Percentiles rank a stretch among this genome's conserved stretches.
phyloP scores from a whole-genome alignment of 257 asterid species.

The Solanum gracilifrons region DNA sequence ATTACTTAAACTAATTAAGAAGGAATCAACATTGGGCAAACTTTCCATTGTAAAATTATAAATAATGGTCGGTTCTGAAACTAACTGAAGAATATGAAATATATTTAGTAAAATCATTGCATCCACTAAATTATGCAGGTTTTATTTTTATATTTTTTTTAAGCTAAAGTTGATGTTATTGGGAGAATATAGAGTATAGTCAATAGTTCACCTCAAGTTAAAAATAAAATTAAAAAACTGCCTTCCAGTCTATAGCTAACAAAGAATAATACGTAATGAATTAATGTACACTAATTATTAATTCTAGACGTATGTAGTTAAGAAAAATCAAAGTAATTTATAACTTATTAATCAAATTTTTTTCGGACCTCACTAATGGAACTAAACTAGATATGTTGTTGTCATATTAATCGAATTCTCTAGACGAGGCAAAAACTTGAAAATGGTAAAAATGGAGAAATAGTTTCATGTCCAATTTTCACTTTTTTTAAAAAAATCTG shows the following conservation, averaged over 20 bases:
- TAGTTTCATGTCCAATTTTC: neutral
- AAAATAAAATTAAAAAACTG: neutral
- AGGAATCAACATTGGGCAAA: neutral
- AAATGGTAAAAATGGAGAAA: neutral
- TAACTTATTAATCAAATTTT: neutral
- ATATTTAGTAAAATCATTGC: neutral
- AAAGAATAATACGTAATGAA: neutral
- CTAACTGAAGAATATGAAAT: neutral
- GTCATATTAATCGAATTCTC: neutral
- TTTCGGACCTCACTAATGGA: accelerated
- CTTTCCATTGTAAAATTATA: neutral
- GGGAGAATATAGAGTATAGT: neutral
- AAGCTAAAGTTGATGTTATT: neutral
- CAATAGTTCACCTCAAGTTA: neutral
- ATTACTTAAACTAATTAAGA: neutral
- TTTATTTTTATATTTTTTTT: neutral
- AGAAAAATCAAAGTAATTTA: neutral
- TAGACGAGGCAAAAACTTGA: neutral
- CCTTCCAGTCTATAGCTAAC: neutral
- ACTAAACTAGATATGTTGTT: neutral
- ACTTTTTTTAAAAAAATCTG: neutral
- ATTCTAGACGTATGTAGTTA: neutral
- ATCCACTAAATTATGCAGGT: neutral
- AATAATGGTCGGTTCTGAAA: neutral
- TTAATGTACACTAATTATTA: neutral